Base-by-base conservation (phyloP, 306 rosid genomes). In the Cicer cuneatum region DNA sequence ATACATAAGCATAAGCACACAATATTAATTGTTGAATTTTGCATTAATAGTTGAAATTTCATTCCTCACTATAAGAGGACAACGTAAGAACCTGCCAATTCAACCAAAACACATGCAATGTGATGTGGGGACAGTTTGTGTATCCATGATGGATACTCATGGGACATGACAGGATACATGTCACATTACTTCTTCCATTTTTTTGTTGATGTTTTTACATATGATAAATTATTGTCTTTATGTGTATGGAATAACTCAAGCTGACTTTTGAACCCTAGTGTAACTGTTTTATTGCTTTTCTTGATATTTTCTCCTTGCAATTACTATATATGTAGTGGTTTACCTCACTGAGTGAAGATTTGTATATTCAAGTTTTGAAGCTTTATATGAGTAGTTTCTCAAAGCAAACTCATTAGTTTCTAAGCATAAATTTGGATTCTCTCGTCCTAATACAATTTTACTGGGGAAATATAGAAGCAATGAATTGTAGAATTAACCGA, bases 101-200 rank as follows among this genome's bases (percentile, higher is more conserved):
- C 52, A 64, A 64, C 24, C 15, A 64, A 64, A 64, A 63, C 29
- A 64, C 69, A 64, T 19, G 14, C 51, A 63, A 40, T 40, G 37
- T 10, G 49, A 51, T 5, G 51, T 40, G 37, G 35, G 35, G 69
- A 39, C 68, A 37, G 13, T 61, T 39, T 39, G 33, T 62, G 68
- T 15, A 39, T 38, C 48, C 8, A 8, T 40, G 35, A 63, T 15
- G 49, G 37, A 63, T 18, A 39, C 51, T 16, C 35, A 41, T 16
- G 51, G 43, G 12, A 40, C 51, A 64, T 41, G 37, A 41, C 13
- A n/a, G 41, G 68, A 62, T 62, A 39, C 48, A 62, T 62, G 68
- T 38, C n/a, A 39, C 29, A 15, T 38, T 39, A n/a, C 47, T 37
- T 38, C 47, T 62, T 12, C 64, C 40, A 15, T 29, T 29, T 56